Percentiles rank a stretch among this genome's conserved stretches.
phyloP scores from a whole-genome alignment of 352 stramenopile species.

The Bremia lactucae region DNA sequence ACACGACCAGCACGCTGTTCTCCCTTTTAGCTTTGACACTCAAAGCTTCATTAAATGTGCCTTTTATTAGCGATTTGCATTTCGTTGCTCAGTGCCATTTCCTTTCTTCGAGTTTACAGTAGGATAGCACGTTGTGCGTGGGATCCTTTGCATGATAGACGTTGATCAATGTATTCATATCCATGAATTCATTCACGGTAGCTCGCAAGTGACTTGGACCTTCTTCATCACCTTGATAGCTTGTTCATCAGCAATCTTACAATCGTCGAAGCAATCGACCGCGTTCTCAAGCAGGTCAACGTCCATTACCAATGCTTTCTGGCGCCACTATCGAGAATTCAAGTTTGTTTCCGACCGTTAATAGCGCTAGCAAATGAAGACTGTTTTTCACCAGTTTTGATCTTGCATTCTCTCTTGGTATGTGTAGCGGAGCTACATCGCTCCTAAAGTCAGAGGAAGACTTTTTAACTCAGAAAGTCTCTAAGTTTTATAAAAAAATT shows the following conservation, averaged over 20 bases:
- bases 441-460: no score
- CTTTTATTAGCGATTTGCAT: background rate
- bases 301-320: background rate
- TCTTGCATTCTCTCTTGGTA: background rate
- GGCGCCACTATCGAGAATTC: no score
- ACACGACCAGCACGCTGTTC: no score
- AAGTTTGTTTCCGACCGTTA: background rate
- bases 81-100: background rate
- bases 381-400: background rate
- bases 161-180: background rate
- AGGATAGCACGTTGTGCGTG: background rate
- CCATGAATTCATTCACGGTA: background rate
- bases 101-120: no score
- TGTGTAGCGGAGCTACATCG: no score
- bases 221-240: background rate
- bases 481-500: no score
- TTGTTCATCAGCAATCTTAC: no score
- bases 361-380: background rate
- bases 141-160: background rate
- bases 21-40: background rate
- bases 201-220: background rate
- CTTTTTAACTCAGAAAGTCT: no score
- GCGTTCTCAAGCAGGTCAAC: background rate
- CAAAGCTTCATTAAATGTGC: background rate
- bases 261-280: background rate